Evolutionary conservation across 1,284 basidiomycete genomes (phyloP), one percentile per base, ranked within the genome.

Genomic region (Puccinia horiana): DNA sequence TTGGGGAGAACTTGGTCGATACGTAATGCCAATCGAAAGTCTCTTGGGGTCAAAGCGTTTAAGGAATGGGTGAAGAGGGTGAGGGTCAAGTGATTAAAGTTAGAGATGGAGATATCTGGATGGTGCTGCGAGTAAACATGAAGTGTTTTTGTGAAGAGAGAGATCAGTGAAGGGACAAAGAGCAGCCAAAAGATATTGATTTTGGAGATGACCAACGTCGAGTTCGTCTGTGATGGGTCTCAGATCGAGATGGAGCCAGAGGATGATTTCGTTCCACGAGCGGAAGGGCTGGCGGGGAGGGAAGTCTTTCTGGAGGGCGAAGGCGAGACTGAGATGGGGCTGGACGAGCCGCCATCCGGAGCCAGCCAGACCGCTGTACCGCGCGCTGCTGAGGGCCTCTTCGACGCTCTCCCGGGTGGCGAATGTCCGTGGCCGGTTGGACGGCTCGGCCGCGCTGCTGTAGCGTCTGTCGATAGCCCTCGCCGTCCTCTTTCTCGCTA

Each of bases 41-140:
- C 79, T 56, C 79, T 67, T 44, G 79, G 79, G n/a, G 79, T 81
- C 29, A 81, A 26, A n/a, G 52, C 79, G 26, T 73, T 63, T n/a
- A 74, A 35, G 14, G 79, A 81, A 35, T 81, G 79, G 20, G 79
- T 81, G 42, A 61, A 81, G 3, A 81, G 54, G 42, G 79, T 74
- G 23, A 81, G 54, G 4, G 37, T 56, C 3, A 81, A 32, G 35
- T 81, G 69, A 49, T 74, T 73, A 52, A 73, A 81, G 37, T 74
- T 61, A 16, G 47, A 47, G 40, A 81, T 61, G n/a, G 44, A 35
- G 70, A 81, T 32, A 49, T 81, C 79, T 44, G 79, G 79, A 63
- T 81, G 79, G 58, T 81, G 79, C 79, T 81, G n/a, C 8, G 37
- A 78, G 40, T 4, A 14, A 47, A 14, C 35, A 8, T 65, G 42